These are phyloP conservation scores for Candida labiduridarum DNA, from an alignment of 1,139 yeast species.

Conservation along the genomic window DNA sequence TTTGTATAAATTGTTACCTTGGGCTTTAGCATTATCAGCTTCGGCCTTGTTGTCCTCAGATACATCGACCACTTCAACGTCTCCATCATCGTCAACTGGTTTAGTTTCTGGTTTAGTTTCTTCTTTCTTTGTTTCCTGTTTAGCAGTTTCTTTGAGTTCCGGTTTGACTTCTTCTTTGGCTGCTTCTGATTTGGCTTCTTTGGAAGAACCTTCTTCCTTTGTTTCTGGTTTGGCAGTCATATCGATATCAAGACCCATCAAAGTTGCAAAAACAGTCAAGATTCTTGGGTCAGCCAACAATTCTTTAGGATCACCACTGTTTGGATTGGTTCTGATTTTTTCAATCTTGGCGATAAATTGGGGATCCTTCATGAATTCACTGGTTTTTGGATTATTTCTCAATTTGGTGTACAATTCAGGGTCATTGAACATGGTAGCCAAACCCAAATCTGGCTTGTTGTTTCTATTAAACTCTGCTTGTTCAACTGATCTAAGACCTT, in stretches of 20 bases:
- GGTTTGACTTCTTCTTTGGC: constrained; percentile 19
- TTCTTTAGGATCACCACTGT: constrained; percentile 64
- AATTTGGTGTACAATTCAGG: constrained; percentile 78
- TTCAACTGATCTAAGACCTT: constrained; percentile 74
- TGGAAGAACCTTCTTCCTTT: constrained; percentile 18
- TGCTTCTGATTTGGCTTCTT: constrained; percentile 7
- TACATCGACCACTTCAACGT: constrained; percentile 36
- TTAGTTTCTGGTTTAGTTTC: constrained; percentile 17
- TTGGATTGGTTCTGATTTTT: constrained; percentile 72
- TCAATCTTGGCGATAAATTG: constrained; percentile 71
- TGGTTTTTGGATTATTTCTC: constrained; percentile 83
- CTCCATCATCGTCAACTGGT: constrained; percentile 22
- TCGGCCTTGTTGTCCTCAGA: constrained; percentile 34
- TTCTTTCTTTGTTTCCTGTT: constrained; percentile 26
- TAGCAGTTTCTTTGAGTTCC: constrained; percentile 9
- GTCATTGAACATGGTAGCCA: constrained; percentile 76
- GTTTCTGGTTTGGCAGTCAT: constrained; percentile 23
- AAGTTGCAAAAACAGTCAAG: constrained; percentile 84
- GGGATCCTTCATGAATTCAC: constrained; percentile 86
- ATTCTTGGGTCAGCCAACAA: constrained; percentile 79
- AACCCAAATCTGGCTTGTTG: constrained; percentile 69
- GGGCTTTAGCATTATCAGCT: constrained; percentile 82
- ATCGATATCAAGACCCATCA: constrained; percentile 81
- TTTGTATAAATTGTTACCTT: constrained; percentile 88
- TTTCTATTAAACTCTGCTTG: constrained; percentile 50